Evolutionary conservation across 345 rosid species (phyloP).

Genomic region (Aquilaria yunnanensis): DNA sequence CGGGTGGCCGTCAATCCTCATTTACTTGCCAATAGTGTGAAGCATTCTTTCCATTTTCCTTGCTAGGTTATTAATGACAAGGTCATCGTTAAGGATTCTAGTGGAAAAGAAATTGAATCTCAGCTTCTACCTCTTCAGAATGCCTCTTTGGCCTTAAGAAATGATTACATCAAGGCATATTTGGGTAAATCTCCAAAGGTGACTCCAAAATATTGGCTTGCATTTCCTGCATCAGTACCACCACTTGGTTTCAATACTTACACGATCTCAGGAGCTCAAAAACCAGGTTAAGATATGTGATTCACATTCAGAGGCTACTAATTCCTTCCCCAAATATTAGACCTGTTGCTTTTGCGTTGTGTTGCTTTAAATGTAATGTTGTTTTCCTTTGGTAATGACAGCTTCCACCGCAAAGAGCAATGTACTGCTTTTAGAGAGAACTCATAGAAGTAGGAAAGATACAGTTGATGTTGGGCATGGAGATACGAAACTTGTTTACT

Average conservation of each 20-base stretch:
- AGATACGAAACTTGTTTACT: slow-evolving; percentile 36
- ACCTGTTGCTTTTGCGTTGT: slow-evolving; percentile 10
- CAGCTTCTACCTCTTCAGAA: slow-evolving; percentile 45
- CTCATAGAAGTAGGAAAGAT: slow-evolving; percentile 17
- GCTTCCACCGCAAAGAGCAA: slow-evolving; percentile 6
- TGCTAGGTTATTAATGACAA: slow-evolving; percentile 34
- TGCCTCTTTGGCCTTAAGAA: slow-evolving; percentile 27
- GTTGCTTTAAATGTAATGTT: slow-evolving; percentile 3
- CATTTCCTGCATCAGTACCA: slow-evolving; percentile 47
- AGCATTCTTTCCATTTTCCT: too few species aligned
- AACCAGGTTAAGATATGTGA: slow-evolving; percentile 24
- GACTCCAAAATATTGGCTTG: slow-evolving; percentile 47
- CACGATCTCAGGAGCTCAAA: slow-evolving; percentile 30
- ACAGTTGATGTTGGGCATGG: slow-evolving; percentile 48
- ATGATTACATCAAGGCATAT: slow-evolving; percentile 35
- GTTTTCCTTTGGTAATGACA: slow-evolving; percentile 5
- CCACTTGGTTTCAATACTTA: slow-evolving; percentile 57
- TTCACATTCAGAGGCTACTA: slow-evolving; percentile 1
- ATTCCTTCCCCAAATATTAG: slow-evolving; percentile 12
- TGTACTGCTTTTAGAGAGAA: slow-evolving; percentile 1
- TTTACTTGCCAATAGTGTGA: neutral
- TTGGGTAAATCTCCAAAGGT: slow-evolving; percentile 34
- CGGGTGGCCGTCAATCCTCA: neutral
- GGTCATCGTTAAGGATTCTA: slow-evolving; percentile 36
- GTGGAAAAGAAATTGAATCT: slow-evolving; percentile 40